A percentile compares a stretch with the other conserved stretches of the same genome.
Evolutionary conservation across 1,284 basidiomycete species (phyloP).

Genomic region (Ustilago nuda): DNA sequence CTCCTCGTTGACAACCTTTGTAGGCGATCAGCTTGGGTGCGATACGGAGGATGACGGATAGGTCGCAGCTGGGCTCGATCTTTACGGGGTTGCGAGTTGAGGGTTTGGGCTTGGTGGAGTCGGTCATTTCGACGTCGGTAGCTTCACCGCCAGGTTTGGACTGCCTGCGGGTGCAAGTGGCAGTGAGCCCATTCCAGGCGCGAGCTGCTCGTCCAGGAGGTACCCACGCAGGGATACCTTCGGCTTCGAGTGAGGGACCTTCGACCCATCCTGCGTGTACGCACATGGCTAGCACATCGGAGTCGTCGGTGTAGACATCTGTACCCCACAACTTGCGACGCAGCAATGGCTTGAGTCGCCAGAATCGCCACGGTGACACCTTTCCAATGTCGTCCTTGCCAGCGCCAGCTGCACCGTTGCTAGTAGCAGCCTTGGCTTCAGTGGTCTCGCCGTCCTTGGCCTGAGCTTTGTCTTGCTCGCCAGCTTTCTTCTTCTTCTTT

Average conservation of each 20-base stretch:
- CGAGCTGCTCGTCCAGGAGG: slow-evolving; percentile 56
- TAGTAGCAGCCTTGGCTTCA: slow-evolving; percentile 5
- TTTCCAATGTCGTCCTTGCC: not conserved
- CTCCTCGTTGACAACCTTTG: slow-evolving; percentile 72
- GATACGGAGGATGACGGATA: slow-evolving; percentile 72
- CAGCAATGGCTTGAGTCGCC: slow-evolving; percentile 55
- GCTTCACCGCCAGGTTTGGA: not conserved
- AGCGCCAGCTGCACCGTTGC: not conserved
- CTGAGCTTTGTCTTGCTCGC: not conserved
- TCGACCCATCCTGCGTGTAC: slow-evolving; percentile 73
- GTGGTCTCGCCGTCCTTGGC: slow-evolving; percentile 2
- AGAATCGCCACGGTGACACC: slow-evolving; percentile 56
- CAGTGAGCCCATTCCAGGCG: slow-evolving; percentile 54
- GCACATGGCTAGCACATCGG: slow-evolving; percentile 73
- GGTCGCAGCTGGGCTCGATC: slow-evolving; percentile 56
- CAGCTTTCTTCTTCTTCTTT: not conserved
- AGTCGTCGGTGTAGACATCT: slow-evolving; percentile 76
- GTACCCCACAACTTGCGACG: slow-evolving; percentile 73
- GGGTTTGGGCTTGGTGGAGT: slow-evolving; percentile 2
- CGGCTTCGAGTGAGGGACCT: slow-evolving; percentile 64
- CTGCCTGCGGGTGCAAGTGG: not conserved
- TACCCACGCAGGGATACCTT: slow-evolving; percentile 57
- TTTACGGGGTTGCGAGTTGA: not conserved
- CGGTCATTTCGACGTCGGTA: slow-evolving; percentile 14
- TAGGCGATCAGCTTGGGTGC: slow-evolving; percentile 73